Conservation (phyloP, 2,329 filamentous ascomycete species). For the Dactylellina drechsleri region DNA sequence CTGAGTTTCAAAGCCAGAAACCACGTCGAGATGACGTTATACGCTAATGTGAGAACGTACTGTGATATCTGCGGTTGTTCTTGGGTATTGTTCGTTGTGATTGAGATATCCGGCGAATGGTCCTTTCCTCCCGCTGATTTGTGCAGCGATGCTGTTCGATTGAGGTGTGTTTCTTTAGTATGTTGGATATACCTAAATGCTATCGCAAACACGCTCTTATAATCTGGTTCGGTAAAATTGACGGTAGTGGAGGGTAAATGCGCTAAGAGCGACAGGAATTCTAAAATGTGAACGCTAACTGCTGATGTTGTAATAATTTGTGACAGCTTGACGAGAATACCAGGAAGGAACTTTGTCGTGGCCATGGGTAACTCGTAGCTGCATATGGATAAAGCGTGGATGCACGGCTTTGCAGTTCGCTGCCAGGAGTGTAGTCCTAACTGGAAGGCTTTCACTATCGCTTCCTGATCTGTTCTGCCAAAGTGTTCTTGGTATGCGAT, state of each 20-base stretch:
- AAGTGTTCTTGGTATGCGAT: conserved; percentile 90
- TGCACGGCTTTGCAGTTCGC: conserved; percentile 87
- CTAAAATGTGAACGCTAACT: conserved; percentile 91
- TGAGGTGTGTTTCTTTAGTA: conserved; percentile 62
- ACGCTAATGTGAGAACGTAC: conserved; percentile 92
- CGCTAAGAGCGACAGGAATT: conserved; percentile 90
- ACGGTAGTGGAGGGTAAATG: conserved; percentile 84
- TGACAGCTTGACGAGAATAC: conserved; percentile 90
- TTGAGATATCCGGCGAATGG: conserved; percentile 18
- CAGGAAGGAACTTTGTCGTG: conserved; percentile 83
- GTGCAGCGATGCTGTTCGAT: conserved; percentile 60
- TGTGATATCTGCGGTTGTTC: conserved; percentile 75
- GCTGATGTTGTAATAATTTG: conserved; percentile 94
- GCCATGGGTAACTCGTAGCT: conserved; percentile 92
- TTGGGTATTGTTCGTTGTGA: conserved; percentile 36
- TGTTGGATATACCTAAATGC: conserved; percentile 94
- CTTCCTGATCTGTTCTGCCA: conserved; percentile 84
- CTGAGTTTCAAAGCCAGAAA: conserved; percentile 87
- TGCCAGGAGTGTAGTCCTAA: conserved; percentile 85
- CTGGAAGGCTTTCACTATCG: conserved; percentile 86
- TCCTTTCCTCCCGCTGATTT: conserved; percentile 37
- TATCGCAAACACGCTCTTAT: conserved; percentile 92
- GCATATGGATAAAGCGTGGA: conserved; percentile 92
- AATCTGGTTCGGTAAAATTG: conserved; percentile 91
- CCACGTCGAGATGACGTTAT: conserved; percentile 97